Evolutionary conservation across 331 rosid genomes (phyloP), one percentile per base, ranked within the genome.

Genomic region (Rhamnella rubrinervis): DNA sequence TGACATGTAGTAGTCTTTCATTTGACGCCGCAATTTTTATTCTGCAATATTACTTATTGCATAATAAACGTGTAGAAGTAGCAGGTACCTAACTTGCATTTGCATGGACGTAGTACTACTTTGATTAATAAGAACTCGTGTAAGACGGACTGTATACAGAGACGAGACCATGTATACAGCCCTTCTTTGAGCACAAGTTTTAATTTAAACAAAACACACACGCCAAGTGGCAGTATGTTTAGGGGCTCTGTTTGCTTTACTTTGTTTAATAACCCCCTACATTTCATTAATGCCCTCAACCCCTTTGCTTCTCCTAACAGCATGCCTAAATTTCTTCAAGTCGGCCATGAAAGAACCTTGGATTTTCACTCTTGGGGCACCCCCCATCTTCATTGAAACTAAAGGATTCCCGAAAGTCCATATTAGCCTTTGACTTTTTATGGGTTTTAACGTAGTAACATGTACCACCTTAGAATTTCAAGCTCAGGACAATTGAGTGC

Each of bases 251-350:
- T 55, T 85, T 78, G 77, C 83, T 82, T 79, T 19, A 61, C 2
- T 21, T 59, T 69, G 65, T 55, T 40, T 37, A 25, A 64, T 58
- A 17, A 2, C 13, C 7, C 19, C 10, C 8, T 4, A 12, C 39
- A 21, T 66, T 64, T 53, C 78, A 71, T 74, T 74, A 60, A 64
- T 67, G 62, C 51, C 39, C 51, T 69, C 18, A 66, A 10, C 40
- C 77, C 78, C 96, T 87, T 92, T 92, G 95, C 97, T 93, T 90
- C 67, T 35, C 85, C 90, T 71, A 51, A 35, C 80, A 71, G 84
- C 78, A 66, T 77, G 92, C 86, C 82, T 81, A 8, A 82, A 73
- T 75, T 80, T 77, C 67, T 80, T 86, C 81, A 72, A 60, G 87
- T 70, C 82, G 78, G 82, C 84, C 39, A 28, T 44, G 53, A n/a